phyloP scores from a whole-genome alignment of 331 rosid genomes.

The Quercus lobata region DNA sequence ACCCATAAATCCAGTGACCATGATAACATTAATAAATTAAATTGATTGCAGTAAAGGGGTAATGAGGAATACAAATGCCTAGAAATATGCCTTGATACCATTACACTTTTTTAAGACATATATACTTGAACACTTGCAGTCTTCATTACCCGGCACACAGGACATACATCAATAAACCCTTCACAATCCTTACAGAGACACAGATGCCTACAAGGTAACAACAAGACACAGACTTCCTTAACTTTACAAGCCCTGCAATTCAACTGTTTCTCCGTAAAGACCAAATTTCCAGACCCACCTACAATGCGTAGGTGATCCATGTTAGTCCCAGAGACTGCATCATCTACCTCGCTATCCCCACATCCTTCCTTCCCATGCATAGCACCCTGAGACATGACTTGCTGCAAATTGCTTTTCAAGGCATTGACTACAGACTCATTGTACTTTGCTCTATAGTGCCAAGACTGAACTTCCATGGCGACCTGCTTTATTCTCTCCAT shows the following conservation, averaged over 20 bases:
- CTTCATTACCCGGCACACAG: conserved; percentile 36
- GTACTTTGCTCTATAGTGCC: conserved; percentile 25
- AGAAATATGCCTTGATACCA: not conserved
- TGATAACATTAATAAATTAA: not conserved
- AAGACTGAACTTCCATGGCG: conserved; percentile 19
- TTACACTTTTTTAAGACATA: conserved; percentile 19
- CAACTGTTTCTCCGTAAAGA: not conserved
- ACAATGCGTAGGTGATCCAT: not conserved
- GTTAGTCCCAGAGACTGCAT: conserved; percentile 19
- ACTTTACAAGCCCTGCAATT: conserved; percentile 36
- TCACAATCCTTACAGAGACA: conserved; percentile 50
- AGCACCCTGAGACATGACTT: conserved; percentile 14
- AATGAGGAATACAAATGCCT: not conserved
- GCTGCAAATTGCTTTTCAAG: conserved; percentile 26
- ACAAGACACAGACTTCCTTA: conserved; percentile 32
- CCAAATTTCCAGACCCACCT: conserved; percentile 1
- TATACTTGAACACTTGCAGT: conserved; percentile 37
- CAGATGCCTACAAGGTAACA: conserved; percentile 47
- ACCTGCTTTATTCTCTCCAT: conserved; percentile 30
- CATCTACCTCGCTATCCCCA: conserved; percentile 29
- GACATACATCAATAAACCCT: conserved; percentile 30
- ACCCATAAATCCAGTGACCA: not conserved
- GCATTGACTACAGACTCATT: conserved; percentile 18
- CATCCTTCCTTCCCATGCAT: conserved; percentile 19
- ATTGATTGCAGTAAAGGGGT: not conserved